phyloP scores from a whole-genome alignment of 2,329 filamentous ascomycete species.

The Clarireedia homoeocarpa region DNA sequence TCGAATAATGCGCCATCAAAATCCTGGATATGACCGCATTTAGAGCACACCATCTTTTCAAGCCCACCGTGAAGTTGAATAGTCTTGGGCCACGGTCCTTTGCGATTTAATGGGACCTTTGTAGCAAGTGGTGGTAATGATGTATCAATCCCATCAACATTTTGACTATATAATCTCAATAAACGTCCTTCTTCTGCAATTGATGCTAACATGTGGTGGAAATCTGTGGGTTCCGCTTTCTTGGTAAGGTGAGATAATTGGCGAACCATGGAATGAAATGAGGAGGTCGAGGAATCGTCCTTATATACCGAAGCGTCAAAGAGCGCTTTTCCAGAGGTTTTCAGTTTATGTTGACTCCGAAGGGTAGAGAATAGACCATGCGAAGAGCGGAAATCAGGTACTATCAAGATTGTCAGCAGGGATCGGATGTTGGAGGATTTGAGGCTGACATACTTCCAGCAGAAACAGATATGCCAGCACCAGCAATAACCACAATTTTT shows the following conservation, averaged over 20 bases:
- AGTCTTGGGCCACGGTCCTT: slow-evolving; percentile 87
- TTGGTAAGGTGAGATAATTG: slow-evolving; percentile 74
- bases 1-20: slow-evolving; percentile 77
- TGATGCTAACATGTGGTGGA: slow-evolving; percentile 89
- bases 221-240: slow-evolving; percentile 71
- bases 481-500: slow-evolving; percentile 94
- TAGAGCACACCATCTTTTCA: slow-evolving; percentile 94
- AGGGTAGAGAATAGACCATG: slow-evolving; percentile 82
- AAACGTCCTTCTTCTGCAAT: slow-evolving; percentile 81
- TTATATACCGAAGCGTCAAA: slow-evolving; percentile 98
- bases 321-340: slow-evolving; percentile 86
- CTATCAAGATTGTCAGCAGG: slow-evolving; percentile 34
- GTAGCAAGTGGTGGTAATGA: slow-evolving; percentile 73
- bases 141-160: slow-evolving; percentile 92
- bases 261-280: slow-evolving; percentile 94
- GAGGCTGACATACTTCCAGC: slow-evolving; percentile 65
- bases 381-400: slow-evolving; percentile 92
- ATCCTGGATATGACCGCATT: slow-evolving; percentile 69
- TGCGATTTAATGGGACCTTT: slow-evolving; percentile 68
- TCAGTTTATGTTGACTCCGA: slow-evolving; percentile 80
- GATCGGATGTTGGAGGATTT: slow-evolving; percentile 7
- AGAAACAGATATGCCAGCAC: slow-evolving; percentile 93
- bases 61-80: slow-evolving; percentile 91
- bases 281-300: slow-evolving; percentile 77
- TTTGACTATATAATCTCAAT: slow-evolving; percentile 88